phyloP scores from a whole-genome alignment of 306 rosid genomes.

The Casuarina cunninghamiana region DNA sequence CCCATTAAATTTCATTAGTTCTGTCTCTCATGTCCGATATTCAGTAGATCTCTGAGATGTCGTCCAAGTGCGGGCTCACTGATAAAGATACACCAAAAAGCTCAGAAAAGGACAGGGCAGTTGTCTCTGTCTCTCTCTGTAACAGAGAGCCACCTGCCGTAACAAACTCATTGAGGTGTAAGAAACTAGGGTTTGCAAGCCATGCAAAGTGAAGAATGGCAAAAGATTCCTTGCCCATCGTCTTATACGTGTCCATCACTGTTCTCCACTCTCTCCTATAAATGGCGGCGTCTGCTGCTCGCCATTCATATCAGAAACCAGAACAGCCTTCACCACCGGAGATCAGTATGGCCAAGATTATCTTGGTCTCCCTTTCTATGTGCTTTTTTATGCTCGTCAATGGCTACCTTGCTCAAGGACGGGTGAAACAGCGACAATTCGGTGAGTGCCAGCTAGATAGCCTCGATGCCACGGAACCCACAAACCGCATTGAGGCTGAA shows the following conservation, averaged over 20 bases:
- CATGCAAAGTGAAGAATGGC: constrained; percentile 61
- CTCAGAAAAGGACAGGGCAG: no score
- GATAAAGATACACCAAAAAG: no score
- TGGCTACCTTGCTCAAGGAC: constrained; percentile 28
- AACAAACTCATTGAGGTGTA: constrained; percentile 41
- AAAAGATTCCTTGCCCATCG: constrained; percentile 11
- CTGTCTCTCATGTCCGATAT: no score
- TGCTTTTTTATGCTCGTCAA: constrained; percentile 41
- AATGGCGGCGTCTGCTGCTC: neutral
- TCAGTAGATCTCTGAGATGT: no score
- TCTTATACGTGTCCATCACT: constrained; percentile 34
- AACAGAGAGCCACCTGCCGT: constrained; percentile 29
- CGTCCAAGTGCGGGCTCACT: no score
- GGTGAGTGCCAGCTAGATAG: constrained; percentile 35
- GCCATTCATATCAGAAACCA: constrained; percentile 12
- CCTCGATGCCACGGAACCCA: constrained; percentile 43
- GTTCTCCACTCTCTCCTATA: neutral
- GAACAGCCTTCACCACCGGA: neutral
- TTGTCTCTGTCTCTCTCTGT: neutral
- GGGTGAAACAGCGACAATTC: neutral
- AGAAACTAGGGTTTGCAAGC: neutral
- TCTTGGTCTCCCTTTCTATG: constrained; percentile 39
- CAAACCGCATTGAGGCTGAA: constrained; percentile 30
- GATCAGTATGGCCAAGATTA: constrained; percentile 46
- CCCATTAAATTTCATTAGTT: no score